phyloP scores from a whole-genome alignment of 176 grass and related monocot genomes.

The Musa acuminata region DNA sequence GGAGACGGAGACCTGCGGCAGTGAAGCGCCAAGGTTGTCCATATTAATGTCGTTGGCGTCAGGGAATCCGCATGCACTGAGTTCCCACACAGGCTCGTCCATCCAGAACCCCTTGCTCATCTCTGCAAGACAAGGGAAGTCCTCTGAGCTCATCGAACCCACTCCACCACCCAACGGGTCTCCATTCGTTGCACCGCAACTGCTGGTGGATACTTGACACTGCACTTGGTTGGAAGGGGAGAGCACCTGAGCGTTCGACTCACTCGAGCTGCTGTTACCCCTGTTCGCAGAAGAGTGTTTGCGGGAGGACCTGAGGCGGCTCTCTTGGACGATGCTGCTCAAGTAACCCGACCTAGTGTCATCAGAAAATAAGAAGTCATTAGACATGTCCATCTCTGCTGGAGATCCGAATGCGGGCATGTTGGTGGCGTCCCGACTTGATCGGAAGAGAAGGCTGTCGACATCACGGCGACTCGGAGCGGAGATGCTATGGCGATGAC shows the following conservation, averaged over 20 bases:
- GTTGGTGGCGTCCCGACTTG: constrained; percentile 13
- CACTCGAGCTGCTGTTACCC: not conserved
- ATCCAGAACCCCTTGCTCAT: constrained; percentile 16
- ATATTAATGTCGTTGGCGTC: not conserved
- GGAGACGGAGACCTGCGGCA: not conserved
- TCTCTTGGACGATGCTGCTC: constrained; percentile 93
- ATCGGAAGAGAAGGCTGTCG: not conserved
- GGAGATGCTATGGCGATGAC: constrained; percentile 12
- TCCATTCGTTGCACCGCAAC: not conserved
- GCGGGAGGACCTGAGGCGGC: constrained; percentile 49
- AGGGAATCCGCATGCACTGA: not conserved
- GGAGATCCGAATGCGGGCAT: constrained; percentile 15
- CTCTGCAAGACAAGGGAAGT: not conserved
- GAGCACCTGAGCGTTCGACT: not conserved
- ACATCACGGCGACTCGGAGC: not conserved
- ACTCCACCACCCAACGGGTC: not conserved
- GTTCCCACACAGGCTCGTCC: constrained; percentile 18
- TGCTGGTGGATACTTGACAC: not conserved
- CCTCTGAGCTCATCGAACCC: constrained; percentile 1
- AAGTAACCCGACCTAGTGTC: constrained; percentile 86
- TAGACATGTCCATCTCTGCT: constrained; percentile 17
- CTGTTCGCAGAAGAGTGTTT: not conserved
- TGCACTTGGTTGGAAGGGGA: not conserved
- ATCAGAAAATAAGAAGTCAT: constrained; percentile 34
- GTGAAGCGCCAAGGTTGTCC: not conserved